Percentiles rank a stretch among this genome's conserved stretches.
Evolutionary conservation across 1,284 basidiomycete genomes (phyloP).

Genomic region (Heterobasidion occidentale): DNA sequence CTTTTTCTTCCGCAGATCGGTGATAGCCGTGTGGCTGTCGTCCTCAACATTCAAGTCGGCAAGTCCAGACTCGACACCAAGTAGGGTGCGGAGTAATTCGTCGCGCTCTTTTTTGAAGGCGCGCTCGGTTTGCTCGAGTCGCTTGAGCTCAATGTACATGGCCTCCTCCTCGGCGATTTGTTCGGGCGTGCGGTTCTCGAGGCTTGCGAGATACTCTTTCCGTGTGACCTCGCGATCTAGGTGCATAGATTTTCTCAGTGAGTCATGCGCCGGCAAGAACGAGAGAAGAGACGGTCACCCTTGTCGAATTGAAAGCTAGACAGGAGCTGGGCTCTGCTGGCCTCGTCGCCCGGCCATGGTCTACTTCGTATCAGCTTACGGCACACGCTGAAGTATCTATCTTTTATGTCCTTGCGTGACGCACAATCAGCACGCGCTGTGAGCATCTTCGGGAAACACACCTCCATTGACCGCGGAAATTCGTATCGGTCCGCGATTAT

Average conservation of each 20-base stretch:
- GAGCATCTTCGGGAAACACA: constrained; percentile 20
- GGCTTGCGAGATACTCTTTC: constrained; percentile 80
- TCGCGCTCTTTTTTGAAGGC: constrained; percentile 87
- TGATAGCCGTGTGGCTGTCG: constrained; percentile 32
- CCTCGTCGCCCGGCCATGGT: constrained; percentile 76
- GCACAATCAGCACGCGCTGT: not conserved
- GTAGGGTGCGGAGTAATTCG: constrained; percentile 79
- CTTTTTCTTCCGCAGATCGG: constrained; percentile 33
- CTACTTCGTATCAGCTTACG: constrained; percentile 81
- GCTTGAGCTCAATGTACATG: constrained; percentile 89
- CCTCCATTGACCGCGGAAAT: constrained; percentile 66
- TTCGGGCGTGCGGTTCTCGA: constrained; percentile 81
- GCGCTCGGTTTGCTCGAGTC: constrained; percentile 89
- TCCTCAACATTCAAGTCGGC: constrained; percentile 63
- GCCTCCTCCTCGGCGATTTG: constrained; percentile 96
- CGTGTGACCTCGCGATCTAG: constrained; percentile 83
- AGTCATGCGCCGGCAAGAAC: constrained; percentile 9
- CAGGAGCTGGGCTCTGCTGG: constrained; percentile 59
- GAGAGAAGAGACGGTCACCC: constrained; percentile 33
- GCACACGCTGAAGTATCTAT: constrained; percentile 90
- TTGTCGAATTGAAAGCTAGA: constrained; percentile 79
- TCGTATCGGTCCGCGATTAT: constrained; percentile 90
- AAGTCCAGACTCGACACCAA: constrained; percentile 80
- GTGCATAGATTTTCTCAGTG: not conserved
- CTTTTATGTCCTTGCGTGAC: constrained; percentile 79